Percentiles rank a stretch among this genome's conserved stretches.
These are phyloP conservation scores for Aureobasidium uvarum DNA, from an alignment of 2,329 filamentous ascomycete genomes.

Conservation along the genomic window DNA sequence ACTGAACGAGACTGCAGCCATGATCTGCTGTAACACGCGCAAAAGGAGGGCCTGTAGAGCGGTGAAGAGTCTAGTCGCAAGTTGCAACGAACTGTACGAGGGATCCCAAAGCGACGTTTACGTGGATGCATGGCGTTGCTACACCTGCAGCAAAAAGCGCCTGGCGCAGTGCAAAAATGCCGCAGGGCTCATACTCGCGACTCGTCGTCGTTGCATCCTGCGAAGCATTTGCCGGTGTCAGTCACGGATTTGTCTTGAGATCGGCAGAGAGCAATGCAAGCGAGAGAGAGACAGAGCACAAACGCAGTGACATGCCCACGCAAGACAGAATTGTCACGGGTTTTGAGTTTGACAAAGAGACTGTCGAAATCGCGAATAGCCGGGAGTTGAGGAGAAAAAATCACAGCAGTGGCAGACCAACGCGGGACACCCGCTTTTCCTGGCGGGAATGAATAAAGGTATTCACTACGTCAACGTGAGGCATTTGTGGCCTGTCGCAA, in stretches of 20 bases:
- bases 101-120: slow-evolving; percentile 5
- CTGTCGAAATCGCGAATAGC: slow-evolving; percentile 15
- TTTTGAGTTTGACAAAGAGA: slow-evolving; percentile 8
- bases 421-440: slow-evolving; percentile 9
- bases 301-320: slow-evolving; percentile 5
- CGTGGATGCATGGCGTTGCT: slow-evolving; percentile 16
- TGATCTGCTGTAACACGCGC: background rate
- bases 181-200: slow-evolving; percentile 6
- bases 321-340: slow-evolving; percentile 7
- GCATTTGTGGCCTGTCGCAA: slow-evolving; percentile 18
- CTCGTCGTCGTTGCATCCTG: slow-evolving; percentile 6
- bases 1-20: background rate
- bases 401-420: background rate
- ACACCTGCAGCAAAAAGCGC: slow-evolving; percentile 21
- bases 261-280: background rate
- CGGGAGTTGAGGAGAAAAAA: slow-evolving; percentile 3
- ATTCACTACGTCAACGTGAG: slow-evolving; percentile 21
- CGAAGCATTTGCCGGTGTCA: background rate
- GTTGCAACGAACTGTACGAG: background rate
- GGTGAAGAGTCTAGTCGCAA: background rate
- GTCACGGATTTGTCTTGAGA: background rate
- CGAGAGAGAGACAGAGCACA: slow-evolving; percentile 9
- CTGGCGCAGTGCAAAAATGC: slow-evolving; percentile 19
- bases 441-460: slow-evolving; percentile 6
- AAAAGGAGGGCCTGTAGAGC: background rate